Conservation (phyloP, 176 grass and related monocot species). For the Hyparrhenia diplandra region DNA sequence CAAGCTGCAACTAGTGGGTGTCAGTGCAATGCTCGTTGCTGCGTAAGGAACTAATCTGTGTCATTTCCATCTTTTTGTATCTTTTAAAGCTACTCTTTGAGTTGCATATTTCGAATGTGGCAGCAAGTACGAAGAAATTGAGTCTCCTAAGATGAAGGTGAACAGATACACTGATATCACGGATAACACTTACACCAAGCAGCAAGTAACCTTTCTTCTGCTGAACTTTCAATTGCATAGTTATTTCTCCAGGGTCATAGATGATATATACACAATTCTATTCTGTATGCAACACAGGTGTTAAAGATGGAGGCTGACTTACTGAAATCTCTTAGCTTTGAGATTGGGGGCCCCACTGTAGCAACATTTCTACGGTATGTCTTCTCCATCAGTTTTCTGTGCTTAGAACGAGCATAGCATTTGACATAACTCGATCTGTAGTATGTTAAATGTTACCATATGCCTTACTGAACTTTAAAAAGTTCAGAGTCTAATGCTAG, state of each 20-base stretch:
- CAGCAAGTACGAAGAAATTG: constrained; percentile 64
- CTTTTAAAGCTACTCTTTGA: neutral
- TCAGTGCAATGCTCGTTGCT: constrained; percentile 46
- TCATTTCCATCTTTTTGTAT: neutral
- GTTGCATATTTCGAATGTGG: constrained; percentile 5
- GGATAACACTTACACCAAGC: constrained; percentile 41
- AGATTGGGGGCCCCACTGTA: constrained; percentile 46
- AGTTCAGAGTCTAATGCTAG: neutral
- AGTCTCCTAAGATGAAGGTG: constrained; percentile 22
- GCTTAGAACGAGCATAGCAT: neutral
- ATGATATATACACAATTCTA: neutral
- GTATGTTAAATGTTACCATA: neutral
- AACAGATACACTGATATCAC: constrained; percentile 32
- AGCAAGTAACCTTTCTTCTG: constrained; percentile 29
- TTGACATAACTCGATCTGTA: neutral
- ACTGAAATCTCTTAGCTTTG: constrained; percentile 44
- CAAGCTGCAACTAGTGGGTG: constrained; percentile 50
- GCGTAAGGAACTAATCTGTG: constrained; percentile 33
- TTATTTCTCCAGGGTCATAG: neutral
- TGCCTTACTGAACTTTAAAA: neutral
- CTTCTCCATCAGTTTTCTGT: neutral
- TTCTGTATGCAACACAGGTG: constrained; percentile 36
- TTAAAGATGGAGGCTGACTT: constrained; percentile 59
- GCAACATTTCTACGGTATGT: constrained; percentile 45
- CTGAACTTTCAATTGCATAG: constrained; percentile 2